Base-by-base conservation (phyloP, 169 alveolate species). In the Fabrea salina region DNA sequence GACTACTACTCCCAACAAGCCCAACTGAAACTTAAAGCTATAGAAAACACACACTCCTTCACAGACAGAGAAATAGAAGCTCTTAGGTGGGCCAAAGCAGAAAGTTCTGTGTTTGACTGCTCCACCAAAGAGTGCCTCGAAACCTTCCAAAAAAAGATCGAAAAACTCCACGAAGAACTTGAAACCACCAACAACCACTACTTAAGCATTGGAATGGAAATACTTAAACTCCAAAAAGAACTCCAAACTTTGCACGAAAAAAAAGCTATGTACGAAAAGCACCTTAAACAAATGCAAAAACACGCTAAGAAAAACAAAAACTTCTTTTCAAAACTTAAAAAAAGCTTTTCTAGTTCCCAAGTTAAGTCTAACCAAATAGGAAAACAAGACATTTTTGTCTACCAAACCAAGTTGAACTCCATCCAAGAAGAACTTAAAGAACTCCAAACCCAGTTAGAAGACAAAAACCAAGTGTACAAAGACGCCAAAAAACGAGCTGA, bases 81-180 rank as follows among this genome's bases (percentile, higher is more conserved):
- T 30, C 43, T 86, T n/a, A 57, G 58, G 27, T 79, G 84, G 83
- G 92, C 87, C 33, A 54, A 80, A 51, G 33, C 44, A 4, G 74
- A 67, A 19, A 44, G 79, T 27, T 78, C 68, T 25, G 58, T 79
- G 41, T 41, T 81, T 43, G 90, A 83, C 35, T 59, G 67, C 8
- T 70, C 49, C 54, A 78, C 85, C 4, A 81, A 70, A 54, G 59
- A 57, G 19, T 89, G 83, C 47, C 82, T 83, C 41, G 25, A 57
- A 56, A 83, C 67, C 53, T 86, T 86, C 43, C 70, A 86, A 64
- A 49, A 72, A 25, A 86, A 86, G 51, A 82, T 86, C 2, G 81
- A 50, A 51, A 59, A 53, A 4, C 49, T 86, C 6, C 85, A 86
- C 39, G 47, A 49, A 35, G 90, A 86, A 27, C 51, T 79, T 6